Conservation (phyloP, 352 stramenopile genomes). For the Globisporangium perplexum region DNA sequence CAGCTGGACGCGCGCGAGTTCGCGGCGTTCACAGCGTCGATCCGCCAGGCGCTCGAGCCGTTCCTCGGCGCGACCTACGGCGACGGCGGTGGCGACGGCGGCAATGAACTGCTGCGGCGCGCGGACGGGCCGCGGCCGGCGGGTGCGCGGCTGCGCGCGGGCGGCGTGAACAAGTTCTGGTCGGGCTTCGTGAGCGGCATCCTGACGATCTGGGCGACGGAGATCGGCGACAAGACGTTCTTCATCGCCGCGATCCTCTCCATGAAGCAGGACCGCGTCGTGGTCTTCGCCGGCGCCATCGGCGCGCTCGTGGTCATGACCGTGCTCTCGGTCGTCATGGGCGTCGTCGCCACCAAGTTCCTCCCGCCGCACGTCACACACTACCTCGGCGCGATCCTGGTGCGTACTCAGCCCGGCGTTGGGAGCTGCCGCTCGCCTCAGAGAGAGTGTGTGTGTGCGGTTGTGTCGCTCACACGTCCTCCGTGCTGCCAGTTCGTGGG, state of each 20-base stretch:
- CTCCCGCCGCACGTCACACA: conserved; percentile 94
- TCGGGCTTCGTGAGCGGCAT: conserved; percentile 86
- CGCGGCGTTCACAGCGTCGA: conserved; percentile 40
- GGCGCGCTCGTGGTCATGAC: conserved; percentile 96
- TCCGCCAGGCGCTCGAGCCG: conserved; percentile 47
- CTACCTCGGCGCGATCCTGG: conserved; percentile 91
- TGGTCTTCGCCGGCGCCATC: conserved; percentile 95
- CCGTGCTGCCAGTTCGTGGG: conserved; percentile 98
- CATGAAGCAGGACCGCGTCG: conserved; percentile 93
- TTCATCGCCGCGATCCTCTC: conserved; percentile 98
- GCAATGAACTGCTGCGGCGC: conserved; percentile 13
- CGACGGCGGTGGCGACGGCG: conserved; percentile 12
- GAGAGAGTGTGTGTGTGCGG: too few relatives aligned
- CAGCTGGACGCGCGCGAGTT: conserved; percentile 63
- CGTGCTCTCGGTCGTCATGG: conserved; percentile 96
- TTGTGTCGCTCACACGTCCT: too few relatives aligned
- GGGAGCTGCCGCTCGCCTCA: too few relatives aligned
- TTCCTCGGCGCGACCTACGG: conserved; percentile 26
- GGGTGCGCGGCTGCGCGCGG: conserved; percentile 25
- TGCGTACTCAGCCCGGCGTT: too few relatives aligned
- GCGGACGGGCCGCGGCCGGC: background rate
- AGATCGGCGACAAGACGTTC: conserved; percentile 99
- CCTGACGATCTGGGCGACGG: conserved; percentile 96
- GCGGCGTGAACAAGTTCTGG: conserved; percentile 73
- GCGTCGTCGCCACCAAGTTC: conserved; percentile 93